Evolutionary conservation across 1,284 basidiomycete species (phyloP).

Genomic region (Kwoniella shivajii): DNA sequence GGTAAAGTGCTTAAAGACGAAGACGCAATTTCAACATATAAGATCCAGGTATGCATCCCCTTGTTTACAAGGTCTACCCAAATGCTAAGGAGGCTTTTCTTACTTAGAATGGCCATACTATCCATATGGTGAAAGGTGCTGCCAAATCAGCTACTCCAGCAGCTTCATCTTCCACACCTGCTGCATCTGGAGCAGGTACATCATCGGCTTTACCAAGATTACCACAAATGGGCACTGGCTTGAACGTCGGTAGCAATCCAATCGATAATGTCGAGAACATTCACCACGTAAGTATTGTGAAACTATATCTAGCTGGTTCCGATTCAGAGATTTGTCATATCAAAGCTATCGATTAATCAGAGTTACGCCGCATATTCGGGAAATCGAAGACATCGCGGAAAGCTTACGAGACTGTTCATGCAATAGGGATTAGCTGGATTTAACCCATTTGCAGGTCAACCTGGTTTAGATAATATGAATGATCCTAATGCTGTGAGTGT

Average conservation of each 20-base stretch:
- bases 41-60: slow-evolving; percentile 64
- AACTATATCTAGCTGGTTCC: neutral
- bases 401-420: neutral
- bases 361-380: too few species aligned
- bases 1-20: slow-evolving; percentile 69
- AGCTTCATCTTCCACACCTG: slow-evolving; percentile 42
- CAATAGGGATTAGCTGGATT: slow-evolving; percentile 59
- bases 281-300: slow-evolving; percentile 45
- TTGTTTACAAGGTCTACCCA: neutral
- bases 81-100: neutral
- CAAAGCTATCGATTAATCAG: too few species aligned
- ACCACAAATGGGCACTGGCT: slow-evolving; percentile 78
- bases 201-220: slow-evolving; percentile 58
- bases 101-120: slow-evolving; percentile 66
- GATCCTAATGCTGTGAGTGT: slow-evolving; percentile 82
- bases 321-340: too few species aligned
- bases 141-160: slow-evolving; percentile 58
- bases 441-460: slow-evolving; percentile 83
- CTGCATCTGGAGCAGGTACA: slow-evolving; percentile 21
- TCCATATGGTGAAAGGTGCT: slow-evolving; percentile 90
- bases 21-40: slow-evolving; percentile 76
- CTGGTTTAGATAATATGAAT: slow-evolving; percentile 71
- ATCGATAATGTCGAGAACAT: slow-evolving; percentile 59
- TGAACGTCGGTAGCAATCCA: slow-evolving; percentile 62
- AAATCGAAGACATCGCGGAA: too few species aligned